Evolutionary conservation across 805 yeast genomes (phyloP).

Genomic region (Ogataea nitratoaversa): DNA sequence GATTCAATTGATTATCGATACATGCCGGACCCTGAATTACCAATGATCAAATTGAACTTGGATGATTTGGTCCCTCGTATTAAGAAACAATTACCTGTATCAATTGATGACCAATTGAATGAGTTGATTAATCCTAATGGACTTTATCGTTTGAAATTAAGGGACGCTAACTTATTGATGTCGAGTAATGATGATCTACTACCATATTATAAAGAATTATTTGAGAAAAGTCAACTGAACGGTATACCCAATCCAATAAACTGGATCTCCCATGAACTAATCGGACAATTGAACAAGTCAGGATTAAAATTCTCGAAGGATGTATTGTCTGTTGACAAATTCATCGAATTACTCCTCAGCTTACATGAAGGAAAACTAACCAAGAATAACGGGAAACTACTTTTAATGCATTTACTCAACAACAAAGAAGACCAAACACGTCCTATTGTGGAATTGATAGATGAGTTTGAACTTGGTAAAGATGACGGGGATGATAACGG

Average conservation of each 20-base stretch:
- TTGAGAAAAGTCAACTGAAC: conserved; percentile 23
- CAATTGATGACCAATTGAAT: conserved; percentile 58
- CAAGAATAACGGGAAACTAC: conserved; percentile 59
- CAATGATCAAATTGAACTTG: conserved; percentile 45
- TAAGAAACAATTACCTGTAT: conserved; percentile 40
- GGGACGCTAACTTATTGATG: conserved; percentile 72
- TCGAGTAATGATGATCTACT: conserved; percentile 45
- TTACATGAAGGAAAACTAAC: conserved; percentile 50
- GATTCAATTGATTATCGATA: conserved; percentile 83
- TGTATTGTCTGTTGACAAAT: conserved; percentile 36
- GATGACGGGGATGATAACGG: conserved; percentile 33
- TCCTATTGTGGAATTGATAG: conserved; percentile 43
- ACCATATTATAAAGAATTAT: conserved; percentile 48
- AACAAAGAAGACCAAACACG: conserved; percentile 35
- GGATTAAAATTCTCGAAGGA: conserved; percentile 31
- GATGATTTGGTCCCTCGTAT: conserved; percentile 40
- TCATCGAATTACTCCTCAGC: conserved; percentile 53
- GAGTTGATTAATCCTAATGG: conserved; percentile 32
- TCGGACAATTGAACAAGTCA: conserved; percentile 63
- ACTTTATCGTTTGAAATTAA: conserved; percentile 57
- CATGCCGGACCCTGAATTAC: conserved; percentile 91
- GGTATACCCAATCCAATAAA: conserved; percentile 49
- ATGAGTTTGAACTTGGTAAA: conserved; percentile 45
- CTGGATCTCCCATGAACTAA: conserved; percentile 79
- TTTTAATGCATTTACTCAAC: conserved; percentile 59